These are phyloP conservation scores for Euphrasia arctica DNA, from an alignment of 305 asterid species.

Conservation along the genomic window DNA sequence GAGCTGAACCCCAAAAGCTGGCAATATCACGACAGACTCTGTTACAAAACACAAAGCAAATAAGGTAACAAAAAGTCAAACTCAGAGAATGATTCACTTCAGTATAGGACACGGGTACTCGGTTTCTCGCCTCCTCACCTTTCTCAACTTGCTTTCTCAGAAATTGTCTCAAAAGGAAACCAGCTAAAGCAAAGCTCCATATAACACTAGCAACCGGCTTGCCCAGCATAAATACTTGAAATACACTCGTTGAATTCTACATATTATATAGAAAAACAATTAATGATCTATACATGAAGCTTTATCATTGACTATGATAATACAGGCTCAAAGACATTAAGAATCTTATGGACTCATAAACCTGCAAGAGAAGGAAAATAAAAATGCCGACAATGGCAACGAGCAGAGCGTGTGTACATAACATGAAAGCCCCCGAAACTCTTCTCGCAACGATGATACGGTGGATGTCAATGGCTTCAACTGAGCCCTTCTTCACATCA, in stretches of 20 bases:
- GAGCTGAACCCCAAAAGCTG: conserved; percentile 90
- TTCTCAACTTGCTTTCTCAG: conserved; percentile 58
- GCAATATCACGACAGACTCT: conserved; percentile 78
- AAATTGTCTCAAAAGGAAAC: conserved; percentile 32
- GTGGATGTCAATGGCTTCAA: neutral
- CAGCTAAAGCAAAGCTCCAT: conserved; percentile 47
- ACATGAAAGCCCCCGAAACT: neutral
- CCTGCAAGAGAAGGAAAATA: conserved; percentile 2
- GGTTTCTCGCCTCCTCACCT: conserved; percentile 48
- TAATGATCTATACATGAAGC: conserved; percentile 5
- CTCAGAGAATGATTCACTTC: too few relatives aligned
- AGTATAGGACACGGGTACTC: neutral
- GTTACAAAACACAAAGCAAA: conserved; percentile 23
- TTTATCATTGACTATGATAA: neutral
- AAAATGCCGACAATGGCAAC: neutral
- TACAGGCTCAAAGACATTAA: neutral
- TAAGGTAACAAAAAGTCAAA: too few relatives aligned
- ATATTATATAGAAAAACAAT: neutral
- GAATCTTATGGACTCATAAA: neutral
- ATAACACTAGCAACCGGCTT: conserved; percentile 35
- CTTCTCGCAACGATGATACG: neutral
- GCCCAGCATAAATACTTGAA: conserved; percentile 36
- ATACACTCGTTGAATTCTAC: conserved; percentile 24
- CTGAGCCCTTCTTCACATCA: neutral
- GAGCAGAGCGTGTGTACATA: neutral